Evolutionary conservation across 768 basidiomycete species (phyloP).

Genomic region (Lentinula aciculospora): DNA sequence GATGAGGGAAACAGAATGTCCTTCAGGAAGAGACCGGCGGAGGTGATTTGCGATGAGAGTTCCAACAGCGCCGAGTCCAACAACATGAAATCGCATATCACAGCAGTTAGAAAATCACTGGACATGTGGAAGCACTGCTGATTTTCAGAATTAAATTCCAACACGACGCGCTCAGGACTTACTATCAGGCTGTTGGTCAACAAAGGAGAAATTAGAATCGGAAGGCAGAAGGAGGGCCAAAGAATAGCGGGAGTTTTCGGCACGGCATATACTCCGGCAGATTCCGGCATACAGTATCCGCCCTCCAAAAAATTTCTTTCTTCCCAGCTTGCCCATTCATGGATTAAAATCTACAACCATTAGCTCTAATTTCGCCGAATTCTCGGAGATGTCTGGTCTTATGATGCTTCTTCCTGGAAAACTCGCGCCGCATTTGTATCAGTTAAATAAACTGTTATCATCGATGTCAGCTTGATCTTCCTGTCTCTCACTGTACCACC

Average conservation of each 20-base stretch:
- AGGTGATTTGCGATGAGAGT: slow-evolving; percentile 78
- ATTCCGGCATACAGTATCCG: background rate
- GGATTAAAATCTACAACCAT: background rate
- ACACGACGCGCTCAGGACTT: background rate
- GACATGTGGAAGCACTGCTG: background rate
- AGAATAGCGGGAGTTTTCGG: background rate
- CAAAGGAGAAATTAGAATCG: background rate
- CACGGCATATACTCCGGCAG: background rate
- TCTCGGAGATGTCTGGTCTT: slow-evolving; percentile 1
- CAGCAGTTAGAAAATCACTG: slow-evolving; percentile 8
- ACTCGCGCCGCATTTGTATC: background rate
- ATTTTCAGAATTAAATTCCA: background rate
- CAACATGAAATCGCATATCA: slow-evolving; percentile 66
- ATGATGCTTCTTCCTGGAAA: slow-evolving; percentile 8
- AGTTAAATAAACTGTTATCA: background rate
- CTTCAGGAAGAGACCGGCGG: slow-evolving; percentile 46
- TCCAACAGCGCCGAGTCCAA: slow-evolving; percentile 83
- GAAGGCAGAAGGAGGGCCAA: too few species aligned
- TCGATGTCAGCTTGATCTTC: background rate
- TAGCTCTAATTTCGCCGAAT: background rate
- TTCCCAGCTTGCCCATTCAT: background rate
- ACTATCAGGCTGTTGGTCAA: too few species aligned
- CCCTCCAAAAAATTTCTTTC: background rate
- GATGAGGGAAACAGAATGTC: slow-evolving; percentile 62
- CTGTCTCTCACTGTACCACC: background rate